Evolutionary conservation across 1,139 yeast genomes (phyloP).

Genomic region (Ogataea hybrid): DNA sequence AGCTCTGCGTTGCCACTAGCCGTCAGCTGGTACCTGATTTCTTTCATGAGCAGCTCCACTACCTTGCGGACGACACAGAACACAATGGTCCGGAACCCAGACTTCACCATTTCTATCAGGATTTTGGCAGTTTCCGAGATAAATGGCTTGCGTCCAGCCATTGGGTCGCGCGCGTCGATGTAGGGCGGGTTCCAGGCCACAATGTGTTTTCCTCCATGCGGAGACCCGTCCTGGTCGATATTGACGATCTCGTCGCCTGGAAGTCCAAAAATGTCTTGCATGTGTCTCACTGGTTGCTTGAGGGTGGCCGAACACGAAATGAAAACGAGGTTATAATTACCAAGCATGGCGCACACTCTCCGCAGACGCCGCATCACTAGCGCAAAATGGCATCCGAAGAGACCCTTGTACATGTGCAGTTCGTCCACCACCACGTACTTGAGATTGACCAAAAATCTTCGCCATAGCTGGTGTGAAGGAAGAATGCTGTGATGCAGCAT

Average conservation of each 20-base stretch:
- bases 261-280: conserved; percentile 71
- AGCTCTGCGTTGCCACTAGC: conserved; percentile 42
- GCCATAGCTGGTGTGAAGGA: conserved; percentile 77
- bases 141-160: conserved; percentile 64
- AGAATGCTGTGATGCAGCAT: conserved; percentile 82
- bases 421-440: conserved; percentile 85
- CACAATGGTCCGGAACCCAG: conserved; percentile 76
- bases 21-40: conserved; percentile 55
- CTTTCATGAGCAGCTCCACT: conserved; percentile 86
- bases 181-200: conserved; percentile 82
- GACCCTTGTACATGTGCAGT: conserved; percentile 83
- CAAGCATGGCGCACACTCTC: conserved; percentile 54
- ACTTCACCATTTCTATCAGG: conserved; percentile 59
- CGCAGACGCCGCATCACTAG: conserved; percentile 75
- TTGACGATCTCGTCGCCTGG: conserved; percentile 45
- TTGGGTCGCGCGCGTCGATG: conserved; percentile 56
- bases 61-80: conserved; percentile 85
- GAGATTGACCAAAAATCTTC: conserved; percentile 58
- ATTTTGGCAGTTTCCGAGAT: conserved; percentile 75
- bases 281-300: conserved; percentile 66
- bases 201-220: conserved; percentile 70
- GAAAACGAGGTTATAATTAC: conserved; percentile 54
- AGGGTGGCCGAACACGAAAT: conserved; percentile 95
- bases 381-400: conserved; percentile 91
- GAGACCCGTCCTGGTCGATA: conserved; percentile 80